Base-by-base conservation (phyloP, 1,284 basidiomycete species). In the Microbotryum silenes-acaulis region DNA sequence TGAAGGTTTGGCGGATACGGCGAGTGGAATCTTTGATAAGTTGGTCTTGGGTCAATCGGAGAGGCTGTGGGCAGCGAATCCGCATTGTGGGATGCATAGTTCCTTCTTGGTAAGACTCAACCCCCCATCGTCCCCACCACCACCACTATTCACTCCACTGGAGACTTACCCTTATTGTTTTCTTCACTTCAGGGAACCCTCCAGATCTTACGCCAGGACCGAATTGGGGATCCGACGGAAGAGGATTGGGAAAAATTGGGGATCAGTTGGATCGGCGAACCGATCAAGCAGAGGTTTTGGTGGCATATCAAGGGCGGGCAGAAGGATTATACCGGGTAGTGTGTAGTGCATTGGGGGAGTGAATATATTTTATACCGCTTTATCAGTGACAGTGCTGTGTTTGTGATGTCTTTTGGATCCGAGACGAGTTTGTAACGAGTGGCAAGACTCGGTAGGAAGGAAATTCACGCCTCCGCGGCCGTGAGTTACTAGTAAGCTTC, bases 141-240 rank as follows among this genome's bases (percentile, higher is more conserved):
- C 23, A 23, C 23, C 29, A 31, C 8, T 7, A 31, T 31, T 31
- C 31, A 31, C 27, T 16, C 25, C 25, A 47, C 25, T 20, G 44
- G 44, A 47, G 12, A 4, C 23, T 21, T 20, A 23, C 3, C 23
- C 45, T 47, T 6, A 31, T 9, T 1, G n/a, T 48, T 0, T 7
- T 18, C 21, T 48, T 8, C 6, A 8, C 27, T 16, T 16, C 45
- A 56, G 54, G 56, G 56, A 2, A 33, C 46, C 23, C 49, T 57
- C 49, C 56, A 57, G 20, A 57, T 46, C n/a, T 14, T 57, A 12
- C 56, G 56, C 14, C 56, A 57, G 37, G 56, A 57, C 37, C 56
- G 56, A 12, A 57, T 57, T 14, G 56, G 56, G 5, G 56, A 57
- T 37, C 56, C 56, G n/a, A 37, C 21, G 7, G 56, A 57, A 23